Evolutionary conservation across 2,329 filamentous ascomycete genomes (phyloP).

Genomic region (Diplodia corticola): DNA sequence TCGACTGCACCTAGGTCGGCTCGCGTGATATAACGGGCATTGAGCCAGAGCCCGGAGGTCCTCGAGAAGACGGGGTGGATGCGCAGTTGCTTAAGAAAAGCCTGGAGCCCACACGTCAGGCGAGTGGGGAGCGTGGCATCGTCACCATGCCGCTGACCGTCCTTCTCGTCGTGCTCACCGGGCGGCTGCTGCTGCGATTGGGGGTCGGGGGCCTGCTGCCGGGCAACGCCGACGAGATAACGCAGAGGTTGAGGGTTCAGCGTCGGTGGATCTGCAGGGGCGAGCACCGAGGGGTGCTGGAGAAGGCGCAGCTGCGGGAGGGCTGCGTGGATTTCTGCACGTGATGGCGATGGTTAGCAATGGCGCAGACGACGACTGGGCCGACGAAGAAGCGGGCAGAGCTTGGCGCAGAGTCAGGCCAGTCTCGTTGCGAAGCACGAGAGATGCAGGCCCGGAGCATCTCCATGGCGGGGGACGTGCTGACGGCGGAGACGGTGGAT

Average conservation of each 20-base stretch:
- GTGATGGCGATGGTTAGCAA: slow-evolving; percentile 7
- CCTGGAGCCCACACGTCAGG: slow-evolving; percentile 9
- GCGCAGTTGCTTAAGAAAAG: slow-evolving; percentile 10
- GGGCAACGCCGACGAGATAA: slow-evolving; percentile 1
- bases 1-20: background rate
- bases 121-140: background rate
- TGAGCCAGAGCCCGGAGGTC: slow-evolving; percentile 13
- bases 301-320: slow-evolving; percentile 5
- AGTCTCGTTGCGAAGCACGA: background rate
- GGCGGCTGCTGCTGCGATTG: background rate
- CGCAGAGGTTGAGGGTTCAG: slow-evolving; percentile 6
- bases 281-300: slow-evolving; percentile 11
- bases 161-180: background rate
- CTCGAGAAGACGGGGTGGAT: background rate
- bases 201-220: background rate
- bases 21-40: slow-evolving; percentile 17
- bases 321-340: slow-evolving; percentile 20
- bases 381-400: background rate
- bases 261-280: background rate
- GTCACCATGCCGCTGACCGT: background rate
- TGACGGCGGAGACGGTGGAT: background rate
- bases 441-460: background rate
- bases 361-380: background rate
- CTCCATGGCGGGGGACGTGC: background rate
- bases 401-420: background rate